A percentile compares a stretch with the other conserved stretches of the same genome.
Conservation (phyloP, 2,329 filamentous ascomycete species). For the Hypoxylon sp. region DNA sequence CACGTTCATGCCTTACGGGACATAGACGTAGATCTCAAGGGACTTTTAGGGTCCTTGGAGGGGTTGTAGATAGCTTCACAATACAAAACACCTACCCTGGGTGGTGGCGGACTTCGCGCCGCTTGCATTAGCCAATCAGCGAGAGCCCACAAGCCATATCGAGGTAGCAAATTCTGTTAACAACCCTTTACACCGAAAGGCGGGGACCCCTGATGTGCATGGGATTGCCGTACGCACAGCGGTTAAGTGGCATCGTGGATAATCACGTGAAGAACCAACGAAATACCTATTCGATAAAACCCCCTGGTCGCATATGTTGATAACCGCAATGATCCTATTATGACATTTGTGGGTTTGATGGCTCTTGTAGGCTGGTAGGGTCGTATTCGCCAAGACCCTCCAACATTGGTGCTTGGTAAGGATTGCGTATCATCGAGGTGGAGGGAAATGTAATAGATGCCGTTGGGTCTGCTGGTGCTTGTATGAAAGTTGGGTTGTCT, state of each 20-base stretch:
- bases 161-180: slow-evolving; percentile 3
- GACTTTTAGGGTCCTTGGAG: no score
- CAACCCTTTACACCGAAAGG: slow-evolving; percentile 19
- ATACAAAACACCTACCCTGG: slow-evolving; percentile 4
- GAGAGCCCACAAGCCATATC: slow-evolving; percentile 1
- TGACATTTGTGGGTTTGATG: slow-evolving; percentile 15
- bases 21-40: no score
- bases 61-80: no score
- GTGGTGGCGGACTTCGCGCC: slow-evolving; percentile 21
- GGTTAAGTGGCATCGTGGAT: slow-evolving; percentile 10
- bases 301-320: no score
- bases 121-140: slow-evolving; percentile 24
- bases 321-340: slow-evolving; percentile 23
- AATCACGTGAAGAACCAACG: slow-evolving; percentile 26
- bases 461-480: background rate
- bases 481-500: no score
- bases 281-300: no score
- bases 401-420: slow-evolving; percentile 5
- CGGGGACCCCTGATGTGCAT: slow-evolving; percentile 29
- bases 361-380: slow-evolving; percentile 2
- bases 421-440: background rate
- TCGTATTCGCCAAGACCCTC: slow-evolving; percentile 9
- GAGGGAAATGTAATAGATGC: background rate
- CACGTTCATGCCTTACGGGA: slow-evolving; percentile 25
- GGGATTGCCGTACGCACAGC: slow-evolving; percentile 7